Conservation (phyloP, 2,329 filamentous ascomycete species). For the Cladobotryum mycophilum region DNA sequence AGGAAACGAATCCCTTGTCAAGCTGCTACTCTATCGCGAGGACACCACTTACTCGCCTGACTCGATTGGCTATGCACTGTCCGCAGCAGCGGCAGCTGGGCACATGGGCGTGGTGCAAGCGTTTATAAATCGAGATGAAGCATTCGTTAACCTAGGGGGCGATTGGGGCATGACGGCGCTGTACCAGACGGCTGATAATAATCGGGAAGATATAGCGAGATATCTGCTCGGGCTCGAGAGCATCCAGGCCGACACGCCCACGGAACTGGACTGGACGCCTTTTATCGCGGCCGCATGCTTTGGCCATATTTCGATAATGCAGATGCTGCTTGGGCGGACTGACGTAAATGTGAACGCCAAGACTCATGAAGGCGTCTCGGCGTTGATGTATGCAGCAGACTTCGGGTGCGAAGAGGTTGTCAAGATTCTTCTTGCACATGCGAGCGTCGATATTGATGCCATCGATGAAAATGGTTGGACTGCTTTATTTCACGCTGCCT, state of each 20-base stretch:
- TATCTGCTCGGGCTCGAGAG: not conserved
- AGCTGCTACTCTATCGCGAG: too few species aligned
- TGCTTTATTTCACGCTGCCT: too few species aligned
- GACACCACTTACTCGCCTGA: too few species aligned
- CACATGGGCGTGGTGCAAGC: too few species aligned
- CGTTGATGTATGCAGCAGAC: not conserved
- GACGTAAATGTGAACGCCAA: not conserved
- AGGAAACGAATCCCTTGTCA: not conserved
- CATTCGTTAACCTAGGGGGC: too few species aligned
- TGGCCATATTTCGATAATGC: not conserved
- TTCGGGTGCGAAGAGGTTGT: not conserved
- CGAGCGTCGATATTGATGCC: not conserved
- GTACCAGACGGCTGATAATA: not conserved
- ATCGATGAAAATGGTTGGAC: not conserved
- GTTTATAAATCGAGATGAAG: too few species aligned
- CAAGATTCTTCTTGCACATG: not conserved
- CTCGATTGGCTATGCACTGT: too few species aligned
- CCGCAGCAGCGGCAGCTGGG: too few species aligned
- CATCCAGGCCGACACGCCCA: not conserved
- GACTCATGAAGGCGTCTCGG: not conserved
- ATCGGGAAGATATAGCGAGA: not conserved
- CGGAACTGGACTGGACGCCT: not conserved
- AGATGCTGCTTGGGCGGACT: not conserved
- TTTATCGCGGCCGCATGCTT: not conserved
- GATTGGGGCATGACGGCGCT: too few species aligned